Base-by-base conservation (phyloP, 345 rosid genomes). In the Carallia brachiata region DNA sequence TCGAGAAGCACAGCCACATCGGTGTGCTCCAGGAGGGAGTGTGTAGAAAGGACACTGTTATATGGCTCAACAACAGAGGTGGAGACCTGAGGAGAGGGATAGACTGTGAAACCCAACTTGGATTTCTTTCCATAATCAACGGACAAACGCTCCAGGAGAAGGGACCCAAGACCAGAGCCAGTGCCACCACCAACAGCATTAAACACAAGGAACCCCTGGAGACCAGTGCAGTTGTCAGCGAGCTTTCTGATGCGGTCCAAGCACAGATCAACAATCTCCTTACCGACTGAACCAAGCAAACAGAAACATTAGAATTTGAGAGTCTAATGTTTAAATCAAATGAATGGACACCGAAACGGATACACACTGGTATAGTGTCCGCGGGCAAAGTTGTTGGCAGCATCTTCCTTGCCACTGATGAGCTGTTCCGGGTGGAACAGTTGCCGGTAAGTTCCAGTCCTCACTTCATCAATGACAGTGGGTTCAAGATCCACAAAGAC, bases 341-440 rank as follows among this genome's bases (percentile, higher is more conserved):
- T 0, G 9, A 3, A 27, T 23, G 5, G 3, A 19, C 47, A 17
- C 28, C 1, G 3, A 54, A 5, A 2, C 3, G 23, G 37, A 5
- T 32, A 67, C 23, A 39, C 30, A 73, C 77, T 74, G 77, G 77
- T 74, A 47, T 74, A 74, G 55, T 74, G 77, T 5, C 77, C 77
- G 34, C 77, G 72, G 73, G 77, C 77, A 9, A 74, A 74, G 63
- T 74, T 74, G 77, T 74, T 74, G 72, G 77, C 77, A 27, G 77
- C 77, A 56, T 74, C 77, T 47, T 74, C 77, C 63, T 74, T 74
- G 77, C 77, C 77, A n/a, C 77, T 74, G 37, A 74, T 74, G 58
- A 74, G 77, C 59, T 74, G 77, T 39, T 74, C 77, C 0, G 77
- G 77, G 69, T 74, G 77, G 69, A 74, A 74, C 23, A 74, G 72